Base-by-base conservation (phyloP, 495 filamentous ascomycete genomes). In the Tuber umbilicatum region DNA sequence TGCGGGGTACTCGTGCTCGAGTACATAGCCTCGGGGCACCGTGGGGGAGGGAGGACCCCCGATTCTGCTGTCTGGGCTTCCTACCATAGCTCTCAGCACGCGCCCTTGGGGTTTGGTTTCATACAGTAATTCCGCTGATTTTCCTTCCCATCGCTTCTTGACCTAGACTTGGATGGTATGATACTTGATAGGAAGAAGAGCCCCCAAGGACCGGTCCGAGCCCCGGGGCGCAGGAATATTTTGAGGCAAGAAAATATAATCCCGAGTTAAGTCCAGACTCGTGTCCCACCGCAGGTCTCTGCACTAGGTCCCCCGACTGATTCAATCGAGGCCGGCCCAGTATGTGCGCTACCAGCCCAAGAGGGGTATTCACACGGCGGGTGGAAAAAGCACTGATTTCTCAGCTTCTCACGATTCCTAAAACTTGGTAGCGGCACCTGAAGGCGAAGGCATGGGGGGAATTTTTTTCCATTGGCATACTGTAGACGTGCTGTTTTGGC, bases 371-470 rank as follows among this genome's bases (percentile, higher is more conserved):
- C 27, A 31, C 27, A 35, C n/a, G n/a, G 14, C 27, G 55, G 0
- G 27, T 17, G 55, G 31, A 64, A 60, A 64, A 64, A 64, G 55
- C 55, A 64, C 55, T 64, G 55, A 64, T 64, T 64, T 17, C 55
- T 35, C 55, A 35, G 35, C 55, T 35, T 64, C 55, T 31, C 31
- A 64, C 55, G 55, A 64, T 64, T 64, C 55, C 31, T 27, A 64
- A 64, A 64, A 64, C 55, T 64, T 35, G 55, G 55, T 64, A 31
- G 55, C 55, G 35, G 35, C 55, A 31, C 27, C 7, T 64, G 55
- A 64, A 35, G 55, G 27, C 27, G 31, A 31, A 64, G 55, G 31
- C 31, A 5, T 17, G 55, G 35, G 14, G 27, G 31, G 55, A 35
- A 64, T 35, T 16, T 16, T 35, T 64, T 64, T 64, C 55, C 27